These are phyloP conservation scores for Rosa chinensis DNA, from an alignment of 306 rosid species.

Conservation along the genomic window DNA sequence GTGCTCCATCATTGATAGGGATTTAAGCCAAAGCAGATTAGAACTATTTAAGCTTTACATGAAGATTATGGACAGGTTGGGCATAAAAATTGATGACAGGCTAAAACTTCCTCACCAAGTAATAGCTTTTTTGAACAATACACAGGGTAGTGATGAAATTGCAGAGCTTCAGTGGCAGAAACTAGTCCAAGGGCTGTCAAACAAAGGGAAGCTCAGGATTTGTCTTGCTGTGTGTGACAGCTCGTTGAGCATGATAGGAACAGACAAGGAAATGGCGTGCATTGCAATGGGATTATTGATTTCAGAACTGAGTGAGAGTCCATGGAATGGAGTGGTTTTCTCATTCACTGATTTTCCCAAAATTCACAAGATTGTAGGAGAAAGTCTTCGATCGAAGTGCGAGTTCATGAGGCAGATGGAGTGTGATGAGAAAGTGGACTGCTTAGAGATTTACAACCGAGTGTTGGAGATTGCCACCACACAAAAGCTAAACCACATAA, in stretches of 20 bases:
- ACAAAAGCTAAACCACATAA: background rate
- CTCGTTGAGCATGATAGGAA: background rate
- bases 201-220: slow-evolving; percentile 2
- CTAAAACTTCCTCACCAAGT: background rate
- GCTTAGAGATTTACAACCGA: background rate
- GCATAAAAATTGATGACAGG: background rate
- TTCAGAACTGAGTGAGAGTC: background rate
- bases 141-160: background rate
- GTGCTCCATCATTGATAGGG: no score
- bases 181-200: background rate
- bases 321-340: background rate
- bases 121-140: background rate
- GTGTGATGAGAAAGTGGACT: background rate
- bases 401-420: background rate
- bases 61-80: background rate
- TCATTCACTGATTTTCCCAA: background rate
- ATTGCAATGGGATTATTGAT: slow-evolving; percentile 1
- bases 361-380: background rate
- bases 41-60: background rate
- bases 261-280: background rate
- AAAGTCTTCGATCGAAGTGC: background rate
- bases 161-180: background rate
- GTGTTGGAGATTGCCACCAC: background rate
- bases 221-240: background rate
- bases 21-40: background rate